Evolutionary conservation across 208 protist species (phyloP), one percentile per base, ranked within the genome.

Genomic region (Wallacemonas sp.): DNA sequence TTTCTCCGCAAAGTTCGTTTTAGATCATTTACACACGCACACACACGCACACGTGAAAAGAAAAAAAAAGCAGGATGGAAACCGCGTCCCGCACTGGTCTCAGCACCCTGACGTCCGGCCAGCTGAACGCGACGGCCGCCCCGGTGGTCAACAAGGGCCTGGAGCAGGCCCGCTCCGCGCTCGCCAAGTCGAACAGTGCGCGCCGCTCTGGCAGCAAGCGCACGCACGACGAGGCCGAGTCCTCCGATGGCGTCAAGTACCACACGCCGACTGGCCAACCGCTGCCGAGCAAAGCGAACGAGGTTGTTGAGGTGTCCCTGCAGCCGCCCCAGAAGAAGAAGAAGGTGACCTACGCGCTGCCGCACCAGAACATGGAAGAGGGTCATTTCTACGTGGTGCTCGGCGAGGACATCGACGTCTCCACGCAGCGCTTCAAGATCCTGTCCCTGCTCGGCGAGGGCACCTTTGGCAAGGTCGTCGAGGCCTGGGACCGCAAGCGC

Each of bases 361-460:
- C 88, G 4, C 72, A 91, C 59, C 91, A 96, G 68, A 89, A 86
- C 72, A 93, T 89, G 70, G 88, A 95, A 72, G 84, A 92, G 70
- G 91, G 91, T 23, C 91, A 96, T 75, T 96, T 94, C 70, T 89
- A 94, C 76, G 87, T 96, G 44, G 89, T 95, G 57, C 80, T 94
- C 44, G 91, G 91, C 52, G 87, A 94, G 72, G 86, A 94, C 72
- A 88, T 96, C 64, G 88, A 94, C 62, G 91, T 89, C 28, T 91
- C 82, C 7, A 91, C 86, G 63, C 70, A 87, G 67, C 82, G 91
- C 23, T 94, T 89, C 79, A 94, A 96, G 74, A 95, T 96, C 50
- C 85, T 96, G n/a, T 90, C 83, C 28, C 74, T 94, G 64, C 69
- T 95, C 20, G 87, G 91, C 46, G 86, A 96, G 75, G 91, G 91